These are phyloP conservation scores for Amylocarpus encephaloides DNA, from an alignment of 2,329 filamentous ascomycete species.

Conservation along the genomic window DNA sequence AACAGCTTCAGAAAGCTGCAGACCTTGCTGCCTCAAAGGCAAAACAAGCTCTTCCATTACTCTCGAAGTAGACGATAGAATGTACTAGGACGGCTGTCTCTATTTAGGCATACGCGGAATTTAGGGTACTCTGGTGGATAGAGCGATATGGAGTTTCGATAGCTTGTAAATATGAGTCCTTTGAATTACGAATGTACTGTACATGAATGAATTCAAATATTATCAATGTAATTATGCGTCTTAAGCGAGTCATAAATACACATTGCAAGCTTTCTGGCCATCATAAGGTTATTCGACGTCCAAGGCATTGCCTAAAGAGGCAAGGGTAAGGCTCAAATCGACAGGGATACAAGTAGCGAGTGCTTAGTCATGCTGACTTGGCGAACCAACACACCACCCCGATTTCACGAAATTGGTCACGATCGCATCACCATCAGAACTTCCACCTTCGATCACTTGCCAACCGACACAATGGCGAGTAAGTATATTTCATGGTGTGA, in stretches of 20 bases:
- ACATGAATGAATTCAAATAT: neutral
- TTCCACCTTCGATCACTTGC: conserved; percentile 1
- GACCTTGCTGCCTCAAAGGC: conserved; percentile 56
- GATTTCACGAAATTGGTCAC: neutral
- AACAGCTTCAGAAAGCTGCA: conserved; percentile 63
- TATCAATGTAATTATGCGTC: neutral
- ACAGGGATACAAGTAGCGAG: no score
- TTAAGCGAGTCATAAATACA: no score
- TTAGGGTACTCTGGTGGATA: conserved; percentile 2
- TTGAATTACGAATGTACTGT: conserved; percentile 2
- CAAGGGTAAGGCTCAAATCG: no score
- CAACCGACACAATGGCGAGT: conserved; percentile 60
- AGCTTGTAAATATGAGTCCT: conserved; percentile 6
- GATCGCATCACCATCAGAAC: neutral
- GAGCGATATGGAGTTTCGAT: conserved; percentile 6
- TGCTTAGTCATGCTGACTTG: neutral
- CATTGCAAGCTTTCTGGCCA: no score
- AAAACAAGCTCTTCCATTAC: conserved; percentile 32
- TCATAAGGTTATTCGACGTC: no score
- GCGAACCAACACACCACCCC: neutral
- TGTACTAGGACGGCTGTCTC: conserved; percentile 3
- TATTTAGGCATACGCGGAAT: neutral
- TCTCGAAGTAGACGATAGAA: conserved; percentile 26
- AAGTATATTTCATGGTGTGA: conserved; percentile 36
- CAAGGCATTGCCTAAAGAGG: no score